Evolutionary conservation across 2,329 filamentous ascomycete genomes (phyloP).

Genomic region (Penicillium polonicum): DNA sequence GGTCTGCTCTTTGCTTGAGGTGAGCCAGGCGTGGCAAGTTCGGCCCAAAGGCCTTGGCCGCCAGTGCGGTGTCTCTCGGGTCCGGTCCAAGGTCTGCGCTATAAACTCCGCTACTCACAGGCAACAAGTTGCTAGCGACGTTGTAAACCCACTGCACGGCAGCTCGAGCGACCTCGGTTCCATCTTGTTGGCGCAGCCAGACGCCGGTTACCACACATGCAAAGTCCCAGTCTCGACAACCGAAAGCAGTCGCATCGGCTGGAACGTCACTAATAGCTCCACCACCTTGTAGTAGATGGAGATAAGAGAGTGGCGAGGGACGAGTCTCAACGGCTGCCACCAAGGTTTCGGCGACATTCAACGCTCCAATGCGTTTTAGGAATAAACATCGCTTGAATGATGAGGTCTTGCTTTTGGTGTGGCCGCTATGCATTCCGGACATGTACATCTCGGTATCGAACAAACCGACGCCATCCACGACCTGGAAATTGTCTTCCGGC

Average conservation of each 20-base stretch:
- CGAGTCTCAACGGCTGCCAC: conserved; percentile 48
- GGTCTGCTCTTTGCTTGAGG: conserved; percentile 54
- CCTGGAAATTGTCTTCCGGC: conserved; percentile 31
- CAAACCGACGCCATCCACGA: conserved; percentile 50
- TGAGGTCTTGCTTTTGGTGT: conserved; percentile 59
- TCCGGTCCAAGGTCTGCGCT: conserved; percentile 64
- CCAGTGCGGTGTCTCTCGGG: conserved; percentile 55
- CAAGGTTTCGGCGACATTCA: conserved; percentile 39
- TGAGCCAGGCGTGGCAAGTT: conserved; percentile 52
- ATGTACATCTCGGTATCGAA: conserved; percentile 64
- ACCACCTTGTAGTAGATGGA: conserved; percentile 63
- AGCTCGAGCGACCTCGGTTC: conserved; percentile 39
- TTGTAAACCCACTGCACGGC: conserved; percentile 58
- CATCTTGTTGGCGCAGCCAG: conserved; percentile 53
- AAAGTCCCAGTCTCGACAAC: conserved; percentile 63
- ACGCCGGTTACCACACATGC: conserved; percentile 64
- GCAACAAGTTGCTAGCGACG: conserved; percentile 49
- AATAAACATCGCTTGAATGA: conserved; percentile 66
- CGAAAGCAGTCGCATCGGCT: conserved; percentile 56
- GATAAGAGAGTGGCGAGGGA: conserved; percentile 57
- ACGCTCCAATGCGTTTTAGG: conserved; percentile 49
- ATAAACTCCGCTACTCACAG: conserved; percentile 55
- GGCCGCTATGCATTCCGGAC: conserved; percentile 59
- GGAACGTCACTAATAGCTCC: conserved; percentile 50
- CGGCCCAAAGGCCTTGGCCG: conserved; percentile 56